Conservation (phyloP, 2,329 filamentous ascomycete species). For the Botryotinia narcissicola region DNA sequence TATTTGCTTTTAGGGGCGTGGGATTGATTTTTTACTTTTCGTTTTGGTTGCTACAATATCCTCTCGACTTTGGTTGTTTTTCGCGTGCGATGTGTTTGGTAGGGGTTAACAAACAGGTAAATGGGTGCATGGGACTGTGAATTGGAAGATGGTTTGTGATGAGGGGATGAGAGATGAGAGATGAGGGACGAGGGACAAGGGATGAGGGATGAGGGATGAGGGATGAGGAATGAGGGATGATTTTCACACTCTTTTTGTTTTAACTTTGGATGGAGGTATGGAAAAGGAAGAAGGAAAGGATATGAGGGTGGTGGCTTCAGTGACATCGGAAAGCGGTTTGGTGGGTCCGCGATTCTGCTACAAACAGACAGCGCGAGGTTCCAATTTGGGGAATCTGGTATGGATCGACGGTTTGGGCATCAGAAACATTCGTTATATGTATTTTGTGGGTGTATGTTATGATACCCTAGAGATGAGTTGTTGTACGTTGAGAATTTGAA, state of each 20-base stretch:
- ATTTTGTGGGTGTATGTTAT: constrained; percentile 20
- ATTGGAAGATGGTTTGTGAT: constrained; percentile 13
- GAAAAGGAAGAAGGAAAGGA: not conserved
- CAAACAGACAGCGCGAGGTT: not conserved
- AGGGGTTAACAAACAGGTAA: not conserved
- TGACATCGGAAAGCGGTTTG: constrained; percentile 1
- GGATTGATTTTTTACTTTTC: constrained; percentile 18
- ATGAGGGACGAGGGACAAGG: constrained; percentile 5
- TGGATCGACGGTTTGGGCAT: constrained; percentile 8
- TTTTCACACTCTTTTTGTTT: constrained; percentile 15
- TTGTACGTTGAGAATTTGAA: not conserved
- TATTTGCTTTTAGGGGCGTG: constrained; percentile 34
- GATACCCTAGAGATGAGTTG: constrained; percentile 12
- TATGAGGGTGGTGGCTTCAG: not conserved
- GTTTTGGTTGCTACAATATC: constrained; percentile 13
- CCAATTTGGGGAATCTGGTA: constrained; percentile 6
- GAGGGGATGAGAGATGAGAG: not conserved
- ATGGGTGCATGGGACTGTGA: constrained; percentile 12
- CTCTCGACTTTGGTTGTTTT: constrained; percentile 15
- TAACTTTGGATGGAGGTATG: constrained; percentile 1
- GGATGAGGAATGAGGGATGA: constrained; percentile 11
- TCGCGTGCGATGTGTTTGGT: constrained; percentile 8
- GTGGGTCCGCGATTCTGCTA: constrained; percentile 6
- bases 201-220: not conserved
- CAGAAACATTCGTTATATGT: not conserved